Evolutionary conservation across 1,139 yeast species (phyloP), one percentile per base, ranked within the genome.

Genomic region (Taiozyma onychis): DNA sequence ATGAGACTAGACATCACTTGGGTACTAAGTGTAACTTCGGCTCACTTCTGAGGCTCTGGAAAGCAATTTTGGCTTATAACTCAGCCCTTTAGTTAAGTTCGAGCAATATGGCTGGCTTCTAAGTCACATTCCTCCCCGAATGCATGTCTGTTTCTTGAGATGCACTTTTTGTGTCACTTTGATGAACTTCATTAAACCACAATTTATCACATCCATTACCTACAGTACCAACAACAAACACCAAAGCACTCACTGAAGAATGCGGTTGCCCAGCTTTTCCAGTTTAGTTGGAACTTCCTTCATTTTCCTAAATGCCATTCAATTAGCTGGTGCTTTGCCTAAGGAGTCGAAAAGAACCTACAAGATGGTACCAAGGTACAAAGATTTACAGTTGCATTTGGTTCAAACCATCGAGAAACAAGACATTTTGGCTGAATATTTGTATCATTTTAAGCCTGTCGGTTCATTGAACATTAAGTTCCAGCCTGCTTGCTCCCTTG

Each of bases 401-500:
- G 28, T 39, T 6, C 42, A 24, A 5, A 37, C 9, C 46, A 48
- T 48, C 8, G 44, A 48, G 22, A 27, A 48, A 21, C 9, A 41
- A 18, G 39, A 46, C 3, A 42, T 51, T 3, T 39, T 48, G 26
- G 42, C 35, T 10, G 43, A 48, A 6, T 50, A 46, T 43, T 54
- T 56, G 16, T 41, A 44, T 16, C 53, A 53, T n/a, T 55, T 55
- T 52, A 47, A 44, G 21, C 59, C 61, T 5, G 53, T 48, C 13
- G 58, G 61, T 4, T 51, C 48, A 32, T 50, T 57, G 44, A 43
- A 30, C 4, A 47, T 54, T 18, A 45, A 41, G 26, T 54, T 44
- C 28, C 18, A 37, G 6, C 47, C 47, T 13, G 3, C 10, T 6
- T 47, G 39, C 3, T 44, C 51, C 7, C 45, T 48, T 13, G 51